Percentiles rank a stretch among this genome's conserved stretches.
phyloP scores from a whole-genome alignment of 78 protist species.

The Pigoraptor vietnamica region DNA sequence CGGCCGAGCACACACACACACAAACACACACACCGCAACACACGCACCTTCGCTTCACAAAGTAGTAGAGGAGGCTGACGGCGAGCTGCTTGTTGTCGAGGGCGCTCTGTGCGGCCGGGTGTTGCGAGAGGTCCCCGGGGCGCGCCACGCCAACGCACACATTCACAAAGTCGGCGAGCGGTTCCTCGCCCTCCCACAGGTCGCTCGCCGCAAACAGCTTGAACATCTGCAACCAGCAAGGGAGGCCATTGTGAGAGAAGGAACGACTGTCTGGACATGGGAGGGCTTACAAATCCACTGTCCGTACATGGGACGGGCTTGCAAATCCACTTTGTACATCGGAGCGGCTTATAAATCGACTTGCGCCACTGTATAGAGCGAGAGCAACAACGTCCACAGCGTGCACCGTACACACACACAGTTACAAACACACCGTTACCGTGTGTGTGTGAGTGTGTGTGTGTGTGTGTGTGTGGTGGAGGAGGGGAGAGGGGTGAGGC shows the following conservation, averaged over 20 bases:
- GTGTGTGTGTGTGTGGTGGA: not conserved
- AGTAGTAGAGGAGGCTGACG: not conserved
- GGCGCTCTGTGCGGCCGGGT: not conserved
- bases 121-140: not conserved
- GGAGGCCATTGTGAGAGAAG: not conserved
- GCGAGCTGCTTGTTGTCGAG: not conserved
- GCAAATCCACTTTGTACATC: too few species aligned
- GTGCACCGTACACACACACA: too few species aligned
- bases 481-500: not conserved
- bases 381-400: too few species aligned
- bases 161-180: not conserved
- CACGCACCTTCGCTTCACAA: not conserved
- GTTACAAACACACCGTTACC: too few species aligned
- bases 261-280: not conserved
- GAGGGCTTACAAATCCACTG: too few species aligned
- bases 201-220: not conserved
- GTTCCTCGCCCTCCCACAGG: not conserved
- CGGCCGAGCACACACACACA: not conserved
- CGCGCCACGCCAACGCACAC: not conserved
- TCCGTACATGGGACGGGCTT: too few species aligned
- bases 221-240: not conserved
- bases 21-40: not conserved
- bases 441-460: not conserved
- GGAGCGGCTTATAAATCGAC: too few species aligned
- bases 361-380: too few species aligned